Percentiles rank a stretch among this genome's conserved stretches.
Evolutionary conservation across 257 asterid species (phyloP).

Genomic region (Agastache rugosa): DNA sequence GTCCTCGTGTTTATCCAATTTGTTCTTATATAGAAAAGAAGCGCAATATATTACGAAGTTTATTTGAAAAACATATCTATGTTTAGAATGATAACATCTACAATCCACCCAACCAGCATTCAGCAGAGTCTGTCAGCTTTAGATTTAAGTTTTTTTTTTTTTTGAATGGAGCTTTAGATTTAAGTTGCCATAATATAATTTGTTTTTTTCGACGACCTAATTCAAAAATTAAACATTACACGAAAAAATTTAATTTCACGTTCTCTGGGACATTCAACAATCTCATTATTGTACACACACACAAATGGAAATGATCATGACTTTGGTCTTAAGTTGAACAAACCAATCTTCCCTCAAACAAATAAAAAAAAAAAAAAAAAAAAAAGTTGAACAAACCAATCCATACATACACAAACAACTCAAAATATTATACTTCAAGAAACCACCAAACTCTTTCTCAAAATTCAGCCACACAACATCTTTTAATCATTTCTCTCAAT

Average conservation of each 20-base stretch:
- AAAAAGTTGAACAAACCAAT: slow-evolving; percentile 35
- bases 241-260: neutral
- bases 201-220: neutral
- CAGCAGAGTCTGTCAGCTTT: neutral
- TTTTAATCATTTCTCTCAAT: slow-evolving; percentile 40
- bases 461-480: slow-evolving; percentile 44
- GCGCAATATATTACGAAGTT: neutral
- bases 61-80: too few relatives aligned
- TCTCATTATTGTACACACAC: slow-evolving; percentile 10
- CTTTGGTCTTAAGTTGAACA: slow-evolving; percentile 42
- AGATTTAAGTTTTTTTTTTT: neutral
- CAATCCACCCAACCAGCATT: neutral
- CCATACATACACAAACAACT: slow-evolving; percentile 21
- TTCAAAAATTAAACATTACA: too few relatives aligned
- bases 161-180: neutral
- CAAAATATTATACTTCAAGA: slow-evolving; percentile 34
- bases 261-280: neutral
- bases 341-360: too few relatives aligned
- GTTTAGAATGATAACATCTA: neutral
- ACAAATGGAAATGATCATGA: slow-evolving; percentile 38
- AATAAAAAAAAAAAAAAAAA: too few relatives aligned
- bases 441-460: neutral
- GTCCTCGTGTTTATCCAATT: neutral
- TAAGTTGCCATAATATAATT: neutral
- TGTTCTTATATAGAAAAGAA: neutral